phyloP scores from a whole-genome alignment of 2,329 filamentous ascomycete species.

The Nemania sp. region DNA sequence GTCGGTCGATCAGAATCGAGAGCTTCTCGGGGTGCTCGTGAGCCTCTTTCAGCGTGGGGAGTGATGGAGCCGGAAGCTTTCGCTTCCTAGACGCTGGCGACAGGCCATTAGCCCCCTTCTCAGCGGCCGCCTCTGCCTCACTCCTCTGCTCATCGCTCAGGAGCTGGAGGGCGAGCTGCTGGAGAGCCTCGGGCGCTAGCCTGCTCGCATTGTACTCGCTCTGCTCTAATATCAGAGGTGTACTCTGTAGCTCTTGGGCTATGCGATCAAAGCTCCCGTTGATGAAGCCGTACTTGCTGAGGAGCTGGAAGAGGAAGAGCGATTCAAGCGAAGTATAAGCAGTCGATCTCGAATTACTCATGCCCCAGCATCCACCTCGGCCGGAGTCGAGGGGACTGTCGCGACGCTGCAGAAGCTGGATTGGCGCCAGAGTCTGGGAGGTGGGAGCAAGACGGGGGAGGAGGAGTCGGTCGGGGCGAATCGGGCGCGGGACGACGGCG shows the following conservation, averaged over 20 bases:
- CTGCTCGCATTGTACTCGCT: slow-evolving; percentile 73
- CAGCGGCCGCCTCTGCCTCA: slow-evolving; percentile 49
- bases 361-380: slow-evolving; percentile 60
- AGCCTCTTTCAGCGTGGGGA: slow-evolving; percentile 69
- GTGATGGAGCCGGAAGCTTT: slow-evolving; percentile 69
- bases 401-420: slow-evolving; percentile 57
- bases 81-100: slow-evolving; percentile 70
- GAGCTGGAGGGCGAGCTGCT: slow-evolving; percentile 76
- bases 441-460: slow-evolving; percentile 31
- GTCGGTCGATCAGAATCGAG: slow-evolving; percentile 69
- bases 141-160: slow-evolving; percentile 72
- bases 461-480: slow-evolving; percentile 9
- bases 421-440: slow-evolving; percentile 56
- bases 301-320: slow-evolving; percentile 80
- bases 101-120: slow-evolving; percentile 50
- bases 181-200: slow-evolving; percentile 76
- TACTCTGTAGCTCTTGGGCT: slow-evolving; percentile 74
- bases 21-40: slow-evolving; percentile 69
- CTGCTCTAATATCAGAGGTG: slow-evolving; percentile 72
- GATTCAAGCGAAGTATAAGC: slow-evolving; percentile 85
- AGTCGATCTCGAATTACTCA: slow-evolving; percentile 57
- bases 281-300: slow-evolving; percentile 69
- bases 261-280: slow-evolving; percentile 70
- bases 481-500: slow-evolving; percentile 12
- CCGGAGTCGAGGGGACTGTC: slow-evolving; percentile 59